Base-by-base conservation (phyloP, 345 rosid species). In the Lepidium sativum region DNA sequence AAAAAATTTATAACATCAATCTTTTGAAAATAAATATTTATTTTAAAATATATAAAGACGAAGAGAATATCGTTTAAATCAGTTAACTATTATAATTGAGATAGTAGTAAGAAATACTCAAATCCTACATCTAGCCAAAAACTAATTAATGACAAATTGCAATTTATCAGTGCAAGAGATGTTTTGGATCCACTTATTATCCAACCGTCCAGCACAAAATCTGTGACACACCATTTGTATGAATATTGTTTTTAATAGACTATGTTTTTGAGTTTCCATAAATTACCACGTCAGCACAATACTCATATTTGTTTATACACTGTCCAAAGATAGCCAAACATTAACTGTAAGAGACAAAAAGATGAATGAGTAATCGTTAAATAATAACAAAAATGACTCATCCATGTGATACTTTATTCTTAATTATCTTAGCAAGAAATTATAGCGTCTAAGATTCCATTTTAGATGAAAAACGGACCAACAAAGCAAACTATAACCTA, bases 381-480 rank as follows among this genome's bases (percentile, higher is more conserved):
- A 8, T 23, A 43, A 39, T 60, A 7, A 6, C 39, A 6, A 17
- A 4, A 47, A 18, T 60, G 43, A 41, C 54, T 43, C 48, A 60
- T 53, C 18, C 41, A 37, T 54, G 63, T 21, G 31, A 17, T 63
- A 21, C 21, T 61, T 60, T 44, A n/a, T 43, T 25, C 49, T 61
- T 43, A 23, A 35, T 61, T 21, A 23, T 53, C 41, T 1, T 61
- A 11, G 40, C 63, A 64, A 56, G 53, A 63, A 39, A 71, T 20
- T 55, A 55, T 72, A 61, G 71, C 76, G 76, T 65, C 71, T 72
- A 72, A 57, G 76, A 58, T 23, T 49, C 33, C 14, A 20, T 72
- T 58, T n/a, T 72, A 65, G 71, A 58, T 23, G 25, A 23, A 23
- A 23, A 23, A 23, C 25, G 4, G 25, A 23, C 25, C 25, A 23